Conservation (phyloP, 208 protist genomes). For the Leptomonas seymouri region DNA sequence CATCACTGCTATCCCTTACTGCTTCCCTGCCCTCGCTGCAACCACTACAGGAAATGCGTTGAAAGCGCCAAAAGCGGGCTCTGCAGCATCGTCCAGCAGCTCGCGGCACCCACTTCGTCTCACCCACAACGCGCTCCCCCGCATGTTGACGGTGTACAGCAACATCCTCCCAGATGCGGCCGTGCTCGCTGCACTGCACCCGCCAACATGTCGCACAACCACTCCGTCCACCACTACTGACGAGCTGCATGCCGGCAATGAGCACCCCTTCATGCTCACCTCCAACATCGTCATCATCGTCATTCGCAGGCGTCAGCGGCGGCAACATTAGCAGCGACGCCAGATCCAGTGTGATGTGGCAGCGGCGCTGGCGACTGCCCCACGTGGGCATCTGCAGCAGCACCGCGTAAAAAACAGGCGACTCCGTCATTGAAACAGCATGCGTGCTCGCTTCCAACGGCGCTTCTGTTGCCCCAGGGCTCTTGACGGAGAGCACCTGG, state of each 20-base stretch:
- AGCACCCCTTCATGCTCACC: conserved; percentile 7
- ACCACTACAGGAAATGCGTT: background rate
- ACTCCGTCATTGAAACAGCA: conserved; percentile 7
- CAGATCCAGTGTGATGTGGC: conserved; percentile 23
- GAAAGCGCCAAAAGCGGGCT: conserved; percentile 23
- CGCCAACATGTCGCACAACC: conserved; percentile 17
- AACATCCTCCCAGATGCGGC: conserved; percentile 20
- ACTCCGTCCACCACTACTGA: conserved; percentile 19
- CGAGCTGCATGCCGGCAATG: conserved; percentile 25
- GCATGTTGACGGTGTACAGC: conserved; percentile 18
- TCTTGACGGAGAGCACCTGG: background rate
- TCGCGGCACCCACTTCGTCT: conserved; percentile 26
- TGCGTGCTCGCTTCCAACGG: background rate
- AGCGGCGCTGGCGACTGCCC: conserved; percentile 28
- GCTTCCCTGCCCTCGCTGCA: background rate
- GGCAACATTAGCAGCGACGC: conserved; percentile 5
- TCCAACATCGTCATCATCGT: background rate
- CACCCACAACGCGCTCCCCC: conserved; percentile 11
- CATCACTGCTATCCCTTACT: background rate
- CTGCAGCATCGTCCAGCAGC: conserved; percentile 11
- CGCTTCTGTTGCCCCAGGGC: background rate
- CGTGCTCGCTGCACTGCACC: conserved; percentile 31
- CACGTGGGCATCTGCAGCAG: conserved; percentile 18
- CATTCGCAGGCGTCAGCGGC: background rate
- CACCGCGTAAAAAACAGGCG: conserved; percentile 25